Evolutionary conservation across 2,329 filamentous ascomycete species (phyloP), one percentile per base, ranked within the genome.

Genomic region (Diplodia scrobiculata): DNA sequence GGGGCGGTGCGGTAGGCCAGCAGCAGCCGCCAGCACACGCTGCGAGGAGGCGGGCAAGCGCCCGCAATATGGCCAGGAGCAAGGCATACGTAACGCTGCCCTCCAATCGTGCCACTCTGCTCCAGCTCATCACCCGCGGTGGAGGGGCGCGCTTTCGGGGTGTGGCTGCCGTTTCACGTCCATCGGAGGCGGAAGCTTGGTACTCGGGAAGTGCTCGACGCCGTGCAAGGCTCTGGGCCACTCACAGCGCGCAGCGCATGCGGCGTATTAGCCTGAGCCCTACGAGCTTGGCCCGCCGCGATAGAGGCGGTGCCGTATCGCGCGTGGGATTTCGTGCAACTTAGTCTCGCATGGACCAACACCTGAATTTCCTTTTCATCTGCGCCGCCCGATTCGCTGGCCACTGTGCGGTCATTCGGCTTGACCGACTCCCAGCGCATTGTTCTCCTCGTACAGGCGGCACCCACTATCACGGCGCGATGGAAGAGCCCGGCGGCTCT

Each of bases 91-190:
- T 63, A 63, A 52, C 32, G 38, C 38, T 10, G 55, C 55, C 14
- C 36, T 7, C 55, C 55, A 60, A 60, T 60, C 29, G 45, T 34
- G 41, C 58, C 41, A 62, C 58, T 9, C 58, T n/a, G 17, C 41
- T 9, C 55, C 55, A 62, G 41, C 58, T 25, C 32, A 11, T 25
- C 32, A 11, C 17, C 41, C 41, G 41, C 41, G 6, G 52, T 36
- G 11, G 29, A 29, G 21, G 52, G 7, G 10, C 32, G 52, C 21
- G 52, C 52, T 36, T 17, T 10, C 45, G 41, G 55, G 38, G 7
- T 47, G 55, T 60, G 55, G 55, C 55, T 60, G 58, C 58, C 58
- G 58, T 62, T 62, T 62, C 58, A 62, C 58, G 58, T 32, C 41
- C 58, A 25, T 25, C 58, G 58, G 29, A 17, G 25, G 45, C 52